Base-by-base conservation (phyloP, 2,329 filamentous ascomycete species). In the Aspergillus sp. region DNA sequence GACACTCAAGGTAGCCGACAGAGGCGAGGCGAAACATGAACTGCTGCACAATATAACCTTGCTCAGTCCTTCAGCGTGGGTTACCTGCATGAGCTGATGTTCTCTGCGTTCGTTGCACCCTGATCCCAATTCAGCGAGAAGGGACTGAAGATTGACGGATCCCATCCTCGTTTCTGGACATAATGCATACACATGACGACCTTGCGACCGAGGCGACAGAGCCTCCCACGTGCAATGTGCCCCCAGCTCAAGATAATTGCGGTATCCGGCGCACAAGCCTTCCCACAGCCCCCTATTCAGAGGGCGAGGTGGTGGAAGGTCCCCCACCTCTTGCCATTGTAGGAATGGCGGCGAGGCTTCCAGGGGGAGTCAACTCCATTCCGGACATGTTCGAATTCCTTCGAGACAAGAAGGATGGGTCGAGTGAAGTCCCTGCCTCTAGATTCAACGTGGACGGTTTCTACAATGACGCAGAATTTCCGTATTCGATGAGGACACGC, bases 391-490 rank as follows among this genome's bases (percentile, higher is more conserved):
- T 52, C n/a, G 47, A 64, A 2, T 65, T 69, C 23, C 9, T 67
- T 0, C 49, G 68, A 2, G 50, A 60, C 11, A 58, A 62, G 9
- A 64, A 62, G 4, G 68, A 68, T 43, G 66, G 61, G 0, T 41
- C 25, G 0, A 46, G 53, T 7, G 50, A 68, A 17, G 55, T 74
- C 9, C 73, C 73, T 0, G 47, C 61, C 4, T 59, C 65, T 5
- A 52, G 73, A 22, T 73, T 70, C 57, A 72, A 72, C 6, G 50
- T 66, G 6, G 59, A 67, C 41, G 58, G 61, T 1, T 73, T 68
- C 38, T 62, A 73, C 49, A 50, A 17, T 38, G 50, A 54, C 31
- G 47, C 41, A 23, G 30, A 49, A 15, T n/a, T 43, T 2, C 31
- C 54, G 9, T 54, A 54, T 30, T 62, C 57, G 7, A 54, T 62